A percentile compares a stretch with the other conserved stretches of the same genome.
These are phyloP conservation scores for Ceratocystis ficicola DNA, from an alignment of 2,329 filamentous ascomycete genomes.

Conservation along the genomic window DNA sequence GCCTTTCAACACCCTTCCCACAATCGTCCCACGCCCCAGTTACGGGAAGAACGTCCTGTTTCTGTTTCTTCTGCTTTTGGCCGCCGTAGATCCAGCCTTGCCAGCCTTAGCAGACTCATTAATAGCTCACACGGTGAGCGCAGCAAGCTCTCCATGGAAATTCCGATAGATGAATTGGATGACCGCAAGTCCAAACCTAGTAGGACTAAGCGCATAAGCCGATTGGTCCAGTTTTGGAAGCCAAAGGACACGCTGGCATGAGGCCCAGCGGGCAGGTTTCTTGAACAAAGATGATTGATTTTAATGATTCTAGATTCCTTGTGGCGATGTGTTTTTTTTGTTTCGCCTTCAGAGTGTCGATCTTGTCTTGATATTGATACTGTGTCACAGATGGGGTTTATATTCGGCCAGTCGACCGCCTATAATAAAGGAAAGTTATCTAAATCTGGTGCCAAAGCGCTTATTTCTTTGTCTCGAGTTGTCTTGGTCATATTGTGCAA, in stretches of 20 bases:
- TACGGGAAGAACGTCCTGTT: slow-evolving; percentile 47
- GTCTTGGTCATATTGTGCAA: slow-evolving; percentile 9
- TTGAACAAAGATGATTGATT: background rate
- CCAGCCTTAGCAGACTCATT: slow-evolving; percentile 63
- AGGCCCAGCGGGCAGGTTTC: background rate
- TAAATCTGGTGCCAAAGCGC: background rate
- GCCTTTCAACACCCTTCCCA: slow-evolving; percentile 31
- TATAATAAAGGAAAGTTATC: background rate
- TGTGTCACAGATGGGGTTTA: too few relatives aligned
- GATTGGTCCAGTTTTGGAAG: slow-evolving; percentile 71
- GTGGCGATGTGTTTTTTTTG: background rate
- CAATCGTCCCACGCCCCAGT: slow-evolving; percentile 33
- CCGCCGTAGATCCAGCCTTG: slow-evolving; percentile 62
- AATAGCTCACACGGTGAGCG: slow-evolving; percentile 62
- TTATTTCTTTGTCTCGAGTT: slow-evolving; percentile 12
- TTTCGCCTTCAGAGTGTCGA: background rate
- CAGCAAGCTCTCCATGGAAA: slow-evolving; percentile 62
- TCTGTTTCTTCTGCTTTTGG: slow-evolving; percentile 54
- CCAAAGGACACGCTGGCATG: slow-evolving; percentile 31
- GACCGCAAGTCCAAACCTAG: slow-evolving; percentile 48
- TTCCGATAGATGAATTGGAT: slow-evolving; percentile 43
- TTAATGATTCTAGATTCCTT: background rate
- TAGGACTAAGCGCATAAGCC: slow-evolving; percentile 58
- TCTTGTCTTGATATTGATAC: too few relatives aligned
- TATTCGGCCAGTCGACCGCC: background rate